phyloP scores from a whole-genome alignment of 306 rosid genomes.

The Clitoria ternatea region DNA sequence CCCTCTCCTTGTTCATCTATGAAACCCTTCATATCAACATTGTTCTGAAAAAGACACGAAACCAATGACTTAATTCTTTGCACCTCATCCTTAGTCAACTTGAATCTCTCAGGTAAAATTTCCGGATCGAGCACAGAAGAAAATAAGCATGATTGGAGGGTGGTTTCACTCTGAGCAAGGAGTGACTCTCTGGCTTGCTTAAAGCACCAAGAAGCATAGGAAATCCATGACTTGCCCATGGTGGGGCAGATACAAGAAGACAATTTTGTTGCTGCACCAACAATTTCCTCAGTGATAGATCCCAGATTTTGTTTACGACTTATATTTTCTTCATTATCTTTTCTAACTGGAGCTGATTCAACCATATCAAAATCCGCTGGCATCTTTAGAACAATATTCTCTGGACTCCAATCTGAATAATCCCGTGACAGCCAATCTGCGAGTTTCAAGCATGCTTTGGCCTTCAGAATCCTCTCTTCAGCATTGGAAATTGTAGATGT shows the following conservation, averaged over 20 bases:
- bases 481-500: constrained; percentile 35
- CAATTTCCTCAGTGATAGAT: constrained; percentile 65
- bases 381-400: constrained; percentile 54
- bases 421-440: constrained; percentile 70
- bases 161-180: constrained; percentile 40
- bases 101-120: constrained; percentile 67
- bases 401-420: constrained; percentile 49
- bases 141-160: constrained; percentile 52
- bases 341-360: constrained; percentile 35
- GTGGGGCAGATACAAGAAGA: constrained; percentile 79
- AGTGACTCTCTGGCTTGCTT: constrained; percentile 75
- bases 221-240: constrained; percentile 92
- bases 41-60: constrained; percentile 44
- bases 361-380: constrained; percentile 47
- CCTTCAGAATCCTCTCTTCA: constrained; percentile 66
- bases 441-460: constrained; percentile 89
- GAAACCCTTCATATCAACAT: constrained; percentile 36
- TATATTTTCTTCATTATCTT: constrained; percentile 33
- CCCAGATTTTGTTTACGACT: constrained; percentile 31
- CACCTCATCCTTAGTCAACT: constrained; percentile 67
- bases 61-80: constrained; percentile 52
- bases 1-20: constrained; percentile 42
- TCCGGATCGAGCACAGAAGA: constrained; percentile 60
- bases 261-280: constrained; percentile 72
- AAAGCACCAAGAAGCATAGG: constrained; percentile 97